These are phyloP conservation scores for Rhododendron griersonianum DNA, from an alignment of 148 eudicot genomes.

Conservation along the genomic window DNA sequence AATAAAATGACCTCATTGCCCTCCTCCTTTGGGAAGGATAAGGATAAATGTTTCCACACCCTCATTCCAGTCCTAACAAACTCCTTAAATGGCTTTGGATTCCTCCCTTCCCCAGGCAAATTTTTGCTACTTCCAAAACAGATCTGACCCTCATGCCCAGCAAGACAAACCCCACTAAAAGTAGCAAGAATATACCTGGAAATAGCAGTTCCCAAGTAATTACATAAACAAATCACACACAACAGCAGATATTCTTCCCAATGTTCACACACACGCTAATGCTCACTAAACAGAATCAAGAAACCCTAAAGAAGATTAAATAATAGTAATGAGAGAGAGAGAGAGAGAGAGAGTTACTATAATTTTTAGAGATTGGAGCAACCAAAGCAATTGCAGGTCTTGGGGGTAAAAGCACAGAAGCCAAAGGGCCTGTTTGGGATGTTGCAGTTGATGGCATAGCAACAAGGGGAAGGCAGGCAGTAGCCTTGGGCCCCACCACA, in stretches of 20 bases:
- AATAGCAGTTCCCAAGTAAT: constrained; percentile 37
- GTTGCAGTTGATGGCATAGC: constrained; percentile 96
- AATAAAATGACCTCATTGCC: constrained; percentile 5
- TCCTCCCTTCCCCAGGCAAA: constrained; percentile 35
- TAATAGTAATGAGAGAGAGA: neutral
- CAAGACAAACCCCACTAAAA: constrained; percentile 8
- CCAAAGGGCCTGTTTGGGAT: constrained; percentile 96
- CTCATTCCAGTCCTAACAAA: neutral
- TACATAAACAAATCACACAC: constrained; percentile 3
- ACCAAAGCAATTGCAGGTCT: constrained; percentile 84
- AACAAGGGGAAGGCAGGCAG: constrained; percentile 88
- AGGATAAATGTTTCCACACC: neutral
- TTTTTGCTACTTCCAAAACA: constrained; percentile 31
- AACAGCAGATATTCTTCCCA: neutral
- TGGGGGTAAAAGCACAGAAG: constrained; percentile 85
- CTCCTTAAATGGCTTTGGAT: neutral
- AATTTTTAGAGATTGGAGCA: constrained; percentile 41
- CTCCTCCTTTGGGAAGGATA: neutral
- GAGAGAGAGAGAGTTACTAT: neutral
- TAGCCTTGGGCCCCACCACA: constrained; percentile 64
- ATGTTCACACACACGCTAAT: neutral
- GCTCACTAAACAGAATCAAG: neutral
- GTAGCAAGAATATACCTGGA: constrained; percentile 44
- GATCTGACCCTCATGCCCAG: neutral
- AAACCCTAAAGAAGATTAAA: neutral